These are phyloP conservation scores for Lumnitzera littorea DNA, from an alignment of 345 rosid species.

Conservation along the genomic window DNA sequence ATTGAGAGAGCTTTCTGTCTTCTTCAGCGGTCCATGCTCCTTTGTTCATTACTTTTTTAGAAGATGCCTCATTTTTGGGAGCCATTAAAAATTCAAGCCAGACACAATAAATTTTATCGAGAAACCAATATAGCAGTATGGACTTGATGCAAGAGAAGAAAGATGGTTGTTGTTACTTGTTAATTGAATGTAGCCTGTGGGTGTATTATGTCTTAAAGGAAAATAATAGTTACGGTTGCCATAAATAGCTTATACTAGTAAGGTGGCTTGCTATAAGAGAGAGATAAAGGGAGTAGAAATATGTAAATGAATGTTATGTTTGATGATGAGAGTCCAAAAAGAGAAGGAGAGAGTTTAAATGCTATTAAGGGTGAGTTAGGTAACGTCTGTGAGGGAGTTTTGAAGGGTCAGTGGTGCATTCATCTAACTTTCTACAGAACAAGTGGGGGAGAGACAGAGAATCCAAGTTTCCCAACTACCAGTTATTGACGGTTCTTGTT, in stretches of 20 bases:
- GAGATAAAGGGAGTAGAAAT: no score
- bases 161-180: no score
- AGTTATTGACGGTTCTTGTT: background rate
- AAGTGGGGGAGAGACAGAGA: background rate
- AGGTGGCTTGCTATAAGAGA: no score
- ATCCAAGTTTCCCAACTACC: slow-evolving; percentile 10
- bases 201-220: no score
- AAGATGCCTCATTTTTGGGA: slow-evolving; percentile 16
- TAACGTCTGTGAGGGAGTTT: slow-evolving; percentile 11
- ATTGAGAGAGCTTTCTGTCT: slow-evolving; percentile 40
- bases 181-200: no score
- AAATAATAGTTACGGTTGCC: no score
- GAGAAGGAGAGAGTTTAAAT: slow-evolving; percentile 1
- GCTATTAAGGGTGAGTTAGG: background rate
- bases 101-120: no score
- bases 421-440: slow-evolving; percentile 12
- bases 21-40: slow-evolving; percentile 67
- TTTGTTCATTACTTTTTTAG: slow-evolving; percentile 30
- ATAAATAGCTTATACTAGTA: no score
- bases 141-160: no score
- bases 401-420: slow-evolving; percentile 13
- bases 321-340: background rate
- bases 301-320: no score
- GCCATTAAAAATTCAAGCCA: slow-evolving; percentile 25
- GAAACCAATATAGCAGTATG: no score